phyloP scores from a whole-genome alignment of 768 basidiomycete genomes.

The Pisolithus sp. region DNA sequence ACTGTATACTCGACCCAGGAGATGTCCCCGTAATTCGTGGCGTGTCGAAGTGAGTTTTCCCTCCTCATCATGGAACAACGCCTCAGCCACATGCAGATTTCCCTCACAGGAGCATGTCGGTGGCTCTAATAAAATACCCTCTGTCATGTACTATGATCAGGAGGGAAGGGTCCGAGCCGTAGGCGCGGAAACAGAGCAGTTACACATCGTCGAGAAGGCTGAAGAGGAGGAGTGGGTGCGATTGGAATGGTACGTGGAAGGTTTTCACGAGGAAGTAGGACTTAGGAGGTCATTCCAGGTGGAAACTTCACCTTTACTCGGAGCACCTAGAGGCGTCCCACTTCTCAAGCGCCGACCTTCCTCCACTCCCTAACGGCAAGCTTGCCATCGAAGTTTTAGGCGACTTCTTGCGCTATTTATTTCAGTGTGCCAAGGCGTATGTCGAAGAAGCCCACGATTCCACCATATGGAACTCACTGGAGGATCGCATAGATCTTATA shows the following conservation, averaged over 20 bases:
- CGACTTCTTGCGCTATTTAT: slow-evolving; percentile 46
- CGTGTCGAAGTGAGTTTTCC: slow-evolving; percentile 19
- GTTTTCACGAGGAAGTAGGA: neutral
- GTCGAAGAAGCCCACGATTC: slow-evolving; percentile 39
- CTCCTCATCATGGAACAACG: neutral
- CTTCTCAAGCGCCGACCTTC: slow-evolving; percentile 29
- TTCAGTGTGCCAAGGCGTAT: slow-evolving; percentile 35
- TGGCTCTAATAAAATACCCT: slow-evolving; percentile 46
- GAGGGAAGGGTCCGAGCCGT: slow-evolving; percentile 34
- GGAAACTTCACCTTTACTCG: slow-evolving; percentile 32
- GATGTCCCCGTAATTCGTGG: slow-evolving; percentile 18
- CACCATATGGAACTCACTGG: slow-evolving; percentile 36
- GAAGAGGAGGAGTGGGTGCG: slow-evolving; percentile 30
- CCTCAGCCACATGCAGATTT: slow-evolving; percentile 26
- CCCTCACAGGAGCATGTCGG: slow-evolving; percentile 42
- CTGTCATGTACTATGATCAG: slow-evolving; percentile 41
- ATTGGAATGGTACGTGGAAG: slow-evolving; percentile 21
- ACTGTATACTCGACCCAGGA: slow-evolving; percentile 29
- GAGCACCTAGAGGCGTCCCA: slow-evolving; percentile 15
- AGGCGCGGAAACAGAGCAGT: slow-evolving; percentile 39
- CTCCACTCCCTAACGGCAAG: slow-evolving; percentile 35
- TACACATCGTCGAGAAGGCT: slow-evolving; percentile 32
- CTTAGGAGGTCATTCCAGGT: slow-evolving; percentile 13
- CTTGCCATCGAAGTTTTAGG: slow-evolving; percentile 37
- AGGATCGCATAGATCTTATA: slow-evolving; percentile 37